Evolutionary conservation across 805 yeast species (phyloP).

Genomic region (Metschnikowia henanensis): DNA sequence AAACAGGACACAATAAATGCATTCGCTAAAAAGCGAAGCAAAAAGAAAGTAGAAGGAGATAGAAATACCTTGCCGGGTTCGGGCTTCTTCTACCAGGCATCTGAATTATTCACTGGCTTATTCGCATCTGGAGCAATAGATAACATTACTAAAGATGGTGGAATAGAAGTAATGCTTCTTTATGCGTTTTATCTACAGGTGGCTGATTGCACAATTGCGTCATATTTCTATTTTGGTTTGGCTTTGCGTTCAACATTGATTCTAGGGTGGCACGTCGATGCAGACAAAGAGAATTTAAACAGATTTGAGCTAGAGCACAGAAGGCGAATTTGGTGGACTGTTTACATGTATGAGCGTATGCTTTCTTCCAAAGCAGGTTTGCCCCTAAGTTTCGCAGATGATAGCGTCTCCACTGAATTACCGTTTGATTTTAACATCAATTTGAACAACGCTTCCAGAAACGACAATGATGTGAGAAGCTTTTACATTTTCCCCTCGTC

Average conservation of each 20-base stretch:
- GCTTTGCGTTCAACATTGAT: constrained; percentile 72
- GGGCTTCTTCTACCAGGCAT: constrained; percentile 74
- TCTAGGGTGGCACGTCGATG: constrained; percentile 81
- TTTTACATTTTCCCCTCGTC: constrained; percentile 78
- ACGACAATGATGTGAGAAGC: constrained; percentile 54
- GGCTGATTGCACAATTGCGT: constrained; percentile 81
- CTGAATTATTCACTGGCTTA: constrained; percentile 73
- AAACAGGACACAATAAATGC: constrained; percentile 19
- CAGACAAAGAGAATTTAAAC: constrained; percentile 59
- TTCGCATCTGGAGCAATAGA: constrained; percentile 81
- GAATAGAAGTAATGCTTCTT: constrained; percentile 69
- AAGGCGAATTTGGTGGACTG: constrained; percentile 50
- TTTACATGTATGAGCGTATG: constrained; percentile 63
- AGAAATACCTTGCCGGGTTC: constrained; percentile 68
- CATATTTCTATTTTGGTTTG: constrained; percentile 76
- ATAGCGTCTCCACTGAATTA: constrained; percentile 74
- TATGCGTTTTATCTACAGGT: constrained; percentile 82
- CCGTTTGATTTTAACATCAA: constrained; percentile 73
- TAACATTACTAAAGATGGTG: constrained; percentile 75
- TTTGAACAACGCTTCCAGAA: constrained; percentile 32
- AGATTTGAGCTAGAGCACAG: constrained; percentile 56
- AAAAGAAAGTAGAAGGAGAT: constrained; percentile 17
- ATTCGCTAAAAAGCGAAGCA: constrained; percentile 20
- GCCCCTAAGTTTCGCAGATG: constrained; percentile 77
- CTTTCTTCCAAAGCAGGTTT: constrained; percentile 79